Conservation (phyloP, 2,329 filamentous ascomycete genomes). For the Geosmithia morbida region DNA sequence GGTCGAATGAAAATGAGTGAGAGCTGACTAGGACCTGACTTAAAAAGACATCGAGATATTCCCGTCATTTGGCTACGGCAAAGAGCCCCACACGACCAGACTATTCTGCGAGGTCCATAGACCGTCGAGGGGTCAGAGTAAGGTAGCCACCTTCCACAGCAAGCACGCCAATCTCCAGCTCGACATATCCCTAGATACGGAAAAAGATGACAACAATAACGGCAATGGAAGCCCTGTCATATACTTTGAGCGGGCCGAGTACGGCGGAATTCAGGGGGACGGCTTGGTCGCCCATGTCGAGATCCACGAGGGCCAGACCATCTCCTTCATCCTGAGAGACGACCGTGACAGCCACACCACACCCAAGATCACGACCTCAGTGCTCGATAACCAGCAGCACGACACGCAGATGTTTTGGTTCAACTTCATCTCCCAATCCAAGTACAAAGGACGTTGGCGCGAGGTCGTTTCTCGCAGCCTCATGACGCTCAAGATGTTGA, state of each 20-base stretch:
- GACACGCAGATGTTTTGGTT: conserved; percentile 61
- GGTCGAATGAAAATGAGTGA: not conserved
- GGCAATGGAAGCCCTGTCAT: conserved; percentile 30
- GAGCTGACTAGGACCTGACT: conserved; percentile 2
- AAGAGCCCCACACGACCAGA: conserved; percentile 44
- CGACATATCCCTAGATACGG: conserved; percentile 50
- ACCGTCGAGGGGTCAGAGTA: conserved; percentile 28
- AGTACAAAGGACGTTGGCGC: conserved; percentile 58
- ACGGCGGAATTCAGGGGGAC: conserved; percentile 39
- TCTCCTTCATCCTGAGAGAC: conserved; percentile 56
- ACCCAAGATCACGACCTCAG: conserved; percentile 37
- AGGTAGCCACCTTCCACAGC: conserved; percentile 49
- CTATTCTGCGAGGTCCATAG: conserved; percentile 30
- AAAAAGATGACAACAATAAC: conserved; percentile 15
- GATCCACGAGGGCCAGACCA: conserved; percentile 49
- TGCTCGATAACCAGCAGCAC: conserved; percentile 49
- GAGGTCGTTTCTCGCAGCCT: conserved; percentile 59
- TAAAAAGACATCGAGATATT: conserved; percentile 50
- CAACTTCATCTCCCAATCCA: conserved; percentile 56
- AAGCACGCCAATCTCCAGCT: conserved; percentile 46
- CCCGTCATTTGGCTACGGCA: conserved; percentile 58
- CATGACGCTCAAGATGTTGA: conserved; percentile 62
- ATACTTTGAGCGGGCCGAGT: conserved; percentile 37
- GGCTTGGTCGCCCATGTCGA: conserved; percentile 47
- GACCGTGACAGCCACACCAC: conserved; percentile 44